Evolutionary conservation across 306 rosid genomes (phyloP), one percentile per base, ranked within the genome.

Genomic region (Vigna trinervia): DNA sequence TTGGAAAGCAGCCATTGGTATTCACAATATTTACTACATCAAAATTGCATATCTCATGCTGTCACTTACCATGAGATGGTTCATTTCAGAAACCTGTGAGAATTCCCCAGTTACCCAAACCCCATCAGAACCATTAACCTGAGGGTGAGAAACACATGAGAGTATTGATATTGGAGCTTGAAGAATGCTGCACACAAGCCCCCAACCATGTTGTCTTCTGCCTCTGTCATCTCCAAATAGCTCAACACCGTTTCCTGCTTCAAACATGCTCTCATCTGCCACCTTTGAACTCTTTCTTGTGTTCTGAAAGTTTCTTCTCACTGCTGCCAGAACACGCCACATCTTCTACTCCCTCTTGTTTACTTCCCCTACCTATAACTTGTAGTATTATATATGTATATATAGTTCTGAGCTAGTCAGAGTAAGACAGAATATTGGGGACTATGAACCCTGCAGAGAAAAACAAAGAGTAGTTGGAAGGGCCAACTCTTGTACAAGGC

Each of bases 11-110:
- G 26, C 75, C 12, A 45, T 43, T 17, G 45, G 13, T 12, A 51
- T 58, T 77, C 22, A 63, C 58, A 52, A 50, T 65, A 32, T 80
- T 45, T 62, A 68, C 83, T 85, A 95, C 97, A 95, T 92, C 85
- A 95, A 89, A 80, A 95, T 92, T 71, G 98, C 98, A 84, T 92
- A 95, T 74, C 98, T 93, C 97, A 92, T 92, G 88, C 98, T 87
- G 5, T 95, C 98, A 80, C 83, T 92, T 9, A 92, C 98, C 97
- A 95, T 92, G 12, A 95, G 92, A 77, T 95, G 92, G 79, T 95
- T 95, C 78, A 91, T 88, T 45, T 95, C 97, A 34, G 98, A 90
- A 4, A 83, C 78, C 62, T 88, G 94, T 1, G 90, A 74, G 34
- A 88, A 88, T 28, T 92, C 91, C 51, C 84, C 88, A 34, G 86